Percentiles rank a stretch among this genome's conserved stretches.
Evolutionary conservation across 345 rosid genomes (phyloP).

Genomic region (Acer campestre): DNA sequence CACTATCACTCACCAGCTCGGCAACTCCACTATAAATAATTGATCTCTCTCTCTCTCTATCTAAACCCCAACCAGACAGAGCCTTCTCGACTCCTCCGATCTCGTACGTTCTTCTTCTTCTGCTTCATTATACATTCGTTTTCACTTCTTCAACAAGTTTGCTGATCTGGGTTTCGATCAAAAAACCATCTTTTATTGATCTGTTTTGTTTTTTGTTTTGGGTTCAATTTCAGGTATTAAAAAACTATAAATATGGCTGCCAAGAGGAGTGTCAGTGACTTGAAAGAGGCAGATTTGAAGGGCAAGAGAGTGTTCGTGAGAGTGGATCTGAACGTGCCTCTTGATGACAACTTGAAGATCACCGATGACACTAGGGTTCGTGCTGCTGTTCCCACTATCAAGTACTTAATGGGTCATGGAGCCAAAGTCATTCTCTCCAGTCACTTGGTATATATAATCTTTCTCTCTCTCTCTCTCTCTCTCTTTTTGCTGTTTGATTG

Average conservation of each 20-base stretch:
- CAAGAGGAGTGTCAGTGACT: constrained; percentile 54
- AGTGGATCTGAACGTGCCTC: constrained; percentile 64
- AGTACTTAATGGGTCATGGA: constrained; percentile 45
- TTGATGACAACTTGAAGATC: constrained; percentile 49
- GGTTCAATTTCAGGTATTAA: constrained; percentile 10
- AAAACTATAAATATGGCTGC: constrained; percentile 32
- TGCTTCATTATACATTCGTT: not conserved
- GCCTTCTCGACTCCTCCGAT: not conserved
- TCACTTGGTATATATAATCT: constrained; percentile 41
- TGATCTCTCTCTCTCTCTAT: not conserved
- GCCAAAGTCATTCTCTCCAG: constrained; percentile 49
- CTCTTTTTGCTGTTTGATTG: not conserved
- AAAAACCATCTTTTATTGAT: not conserved
- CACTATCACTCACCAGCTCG: too few relatives aligned
- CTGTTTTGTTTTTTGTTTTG: not conserved
- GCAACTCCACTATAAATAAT: not conserved
- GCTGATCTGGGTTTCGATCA: not conserved
- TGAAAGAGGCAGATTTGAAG: constrained; percentile 58
- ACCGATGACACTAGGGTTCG: constrained; percentile 57
- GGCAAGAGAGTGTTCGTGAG: constrained; percentile 71
- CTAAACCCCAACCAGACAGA: too few relatives aligned
- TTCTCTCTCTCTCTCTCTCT: not conserved
- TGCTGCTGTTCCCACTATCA: constrained; percentile 64
- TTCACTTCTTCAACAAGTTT: not conserved
- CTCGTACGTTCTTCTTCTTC: not conserved